phyloP scores from a whole-genome alignment of 208 protist species.

The Wallacemonas collosoma region DNA sequence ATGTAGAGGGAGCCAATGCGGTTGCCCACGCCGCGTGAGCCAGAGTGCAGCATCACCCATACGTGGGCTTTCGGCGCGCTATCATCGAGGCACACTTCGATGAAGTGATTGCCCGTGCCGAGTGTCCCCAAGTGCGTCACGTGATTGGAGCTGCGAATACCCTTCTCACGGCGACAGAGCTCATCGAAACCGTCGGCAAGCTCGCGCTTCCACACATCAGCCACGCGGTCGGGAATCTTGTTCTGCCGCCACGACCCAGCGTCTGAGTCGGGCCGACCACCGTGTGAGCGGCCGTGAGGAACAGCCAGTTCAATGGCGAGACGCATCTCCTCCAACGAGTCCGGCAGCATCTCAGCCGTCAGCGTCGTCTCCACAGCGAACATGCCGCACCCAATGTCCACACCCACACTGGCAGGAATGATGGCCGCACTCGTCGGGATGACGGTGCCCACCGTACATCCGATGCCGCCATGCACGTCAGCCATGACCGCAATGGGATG shows the following conservation, averaged over 20 bases:
- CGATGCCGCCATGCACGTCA: constrained; percentile 86
- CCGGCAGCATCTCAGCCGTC: constrained; percentile 61
- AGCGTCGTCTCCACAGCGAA: constrained; percentile 78
- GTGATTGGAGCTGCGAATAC: constrained; percentile 69
- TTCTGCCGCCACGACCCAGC: constrained; percentile 66
- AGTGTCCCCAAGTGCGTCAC: constrained; percentile 88
- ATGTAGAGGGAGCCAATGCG: constrained; percentile 85
- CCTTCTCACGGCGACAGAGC: constrained; percentile 48
- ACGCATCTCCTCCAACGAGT: constrained; percentile 62
- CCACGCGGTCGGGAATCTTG: constrained; percentile 44
- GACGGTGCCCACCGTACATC: constrained; percentile 85
- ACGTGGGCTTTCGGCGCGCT: constrained; percentile 34
- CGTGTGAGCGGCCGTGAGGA: constrained; percentile 82
- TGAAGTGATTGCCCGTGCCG: constrained; percentile 90
- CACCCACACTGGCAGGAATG: constrained; percentile 87
- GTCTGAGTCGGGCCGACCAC: constrained; percentile 47
- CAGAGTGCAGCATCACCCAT: constrained; percentile 93
- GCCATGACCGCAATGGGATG: constrained; percentile 88
- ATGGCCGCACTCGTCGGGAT: constrained; percentile 79
- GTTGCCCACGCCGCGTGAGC: constrained; percentile 89
- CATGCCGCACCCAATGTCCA: constrained; percentile 93
- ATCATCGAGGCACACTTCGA: constrained; percentile 89
- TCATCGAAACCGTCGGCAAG: constrained; percentile 67
- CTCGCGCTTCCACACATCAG: constrained; percentile 54
- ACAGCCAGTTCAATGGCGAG: constrained; percentile 74